A percentile compares a stretch with the other conserved stretches of the same genome.
Conservation (phyloP, 768 basidiomycete genomes). For the Amanita phalloides region DNA sequence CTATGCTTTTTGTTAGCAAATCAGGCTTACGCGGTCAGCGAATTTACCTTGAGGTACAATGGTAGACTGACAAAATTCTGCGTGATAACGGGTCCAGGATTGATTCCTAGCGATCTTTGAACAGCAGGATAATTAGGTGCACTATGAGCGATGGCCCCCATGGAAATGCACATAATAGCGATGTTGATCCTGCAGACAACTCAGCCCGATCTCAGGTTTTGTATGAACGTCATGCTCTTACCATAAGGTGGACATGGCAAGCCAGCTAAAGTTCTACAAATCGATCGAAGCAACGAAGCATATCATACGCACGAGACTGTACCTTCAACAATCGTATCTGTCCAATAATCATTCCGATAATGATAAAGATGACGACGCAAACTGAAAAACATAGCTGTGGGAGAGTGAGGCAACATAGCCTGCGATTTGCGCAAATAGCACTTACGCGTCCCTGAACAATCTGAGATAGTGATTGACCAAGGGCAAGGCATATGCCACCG, state of each 20-base stretch:
- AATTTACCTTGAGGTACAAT: slow-evolving; percentile 21
- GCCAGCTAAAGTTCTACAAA: slow-evolving; percentile 32
- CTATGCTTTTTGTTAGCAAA: slow-evolving; percentile 12
- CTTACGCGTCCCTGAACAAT: slow-evolving; percentile 33
- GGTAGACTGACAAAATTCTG: slow-evolving; percentile 23
- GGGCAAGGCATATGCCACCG: slow-evolving; percentile 27
- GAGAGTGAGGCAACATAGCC: neutral
- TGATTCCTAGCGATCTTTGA: slow-evolving; percentile 21
- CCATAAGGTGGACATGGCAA: slow-evolving; percentile 41
- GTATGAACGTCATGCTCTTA: slow-evolving; percentile 7
- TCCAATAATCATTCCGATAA: slow-evolving; percentile 44
- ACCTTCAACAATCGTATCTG: slow-evolving; percentile 45
- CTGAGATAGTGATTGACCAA: slow-evolving; percentile 46
- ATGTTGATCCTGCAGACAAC: slow-evolving; percentile 37
- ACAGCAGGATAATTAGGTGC: slow-evolving; percentile 41
- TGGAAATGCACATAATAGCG: slow-evolving; percentile 42
- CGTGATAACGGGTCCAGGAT: slow-evolving; percentile 23
- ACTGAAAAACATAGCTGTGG: slow-evolving; percentile 45
- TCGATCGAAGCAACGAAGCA: slow-evolving; percentile 19
- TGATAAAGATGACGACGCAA: slow-evolving; percentile 45
- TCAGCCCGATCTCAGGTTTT: neutral
- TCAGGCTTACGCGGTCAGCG: neutral
- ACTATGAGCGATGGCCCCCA: slow-evolving; percentile 47
- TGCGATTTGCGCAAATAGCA: neutral
- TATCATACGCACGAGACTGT: neutral